phyloP scores from a whole-genome alignment of 2,329 filamentous ascomycete species.

The Colletotrichum liaoningense region DNA sequence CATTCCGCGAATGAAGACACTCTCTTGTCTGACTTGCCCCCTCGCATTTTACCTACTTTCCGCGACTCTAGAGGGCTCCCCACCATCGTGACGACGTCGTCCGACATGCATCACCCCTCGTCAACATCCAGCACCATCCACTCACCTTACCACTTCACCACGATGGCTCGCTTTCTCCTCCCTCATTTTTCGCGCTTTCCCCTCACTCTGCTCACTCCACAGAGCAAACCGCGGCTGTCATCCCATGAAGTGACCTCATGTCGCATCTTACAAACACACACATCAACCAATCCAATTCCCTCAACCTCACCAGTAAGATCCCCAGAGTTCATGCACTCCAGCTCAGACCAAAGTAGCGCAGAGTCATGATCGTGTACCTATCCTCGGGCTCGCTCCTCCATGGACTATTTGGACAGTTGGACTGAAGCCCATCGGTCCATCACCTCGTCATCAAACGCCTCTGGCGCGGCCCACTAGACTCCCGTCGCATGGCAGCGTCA shows the following conservation, averaged over 20 bases:
- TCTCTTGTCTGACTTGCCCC: not conserved
- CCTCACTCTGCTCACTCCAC: not conserved
- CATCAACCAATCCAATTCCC: not conserved
- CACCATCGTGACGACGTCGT: conserved; percentile 33
- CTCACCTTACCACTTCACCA: not conserved
- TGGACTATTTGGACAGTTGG: not conserved
- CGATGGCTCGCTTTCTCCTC: not conserved
- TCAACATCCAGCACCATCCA: conserved; percentile 1
- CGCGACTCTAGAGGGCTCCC: not conserved
- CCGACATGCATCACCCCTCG: conserved; percentile 30
- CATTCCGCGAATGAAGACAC: not conserved
- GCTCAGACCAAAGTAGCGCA: not conserved
- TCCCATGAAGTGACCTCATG: conserved; percentile 28
- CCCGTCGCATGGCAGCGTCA: not conserved
- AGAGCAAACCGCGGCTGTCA: conserved; percentile 16
- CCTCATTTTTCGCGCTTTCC: not conserved
- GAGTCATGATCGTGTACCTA: not conserved
- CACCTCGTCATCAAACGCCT: conserved; percentile 16
- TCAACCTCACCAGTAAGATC: not conserved
- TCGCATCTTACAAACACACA: not conserved
- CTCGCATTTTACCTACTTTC: not conserved
- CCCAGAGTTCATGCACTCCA: conserved; percentile 18
- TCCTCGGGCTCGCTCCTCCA: not conserved
- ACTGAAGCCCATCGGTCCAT: conserved; percentile 16
- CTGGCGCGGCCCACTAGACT: not conserved